Base-by-base conservation (phyloP, 2,329 filamentous ascomycete species). In the Colletotrichum sp. region DNA sequence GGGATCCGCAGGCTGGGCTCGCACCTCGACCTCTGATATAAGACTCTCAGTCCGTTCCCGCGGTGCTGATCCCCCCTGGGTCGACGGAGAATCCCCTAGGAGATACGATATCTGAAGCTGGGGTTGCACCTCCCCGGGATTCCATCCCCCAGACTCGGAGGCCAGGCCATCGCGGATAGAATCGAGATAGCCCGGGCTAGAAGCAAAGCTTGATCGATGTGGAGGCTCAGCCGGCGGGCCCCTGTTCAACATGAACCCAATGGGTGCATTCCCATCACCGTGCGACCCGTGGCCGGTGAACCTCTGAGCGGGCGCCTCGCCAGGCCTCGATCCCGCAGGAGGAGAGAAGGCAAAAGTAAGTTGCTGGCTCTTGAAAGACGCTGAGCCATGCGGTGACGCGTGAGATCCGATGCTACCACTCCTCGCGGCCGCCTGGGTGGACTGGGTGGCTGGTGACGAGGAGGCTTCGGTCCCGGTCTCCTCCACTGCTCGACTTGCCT, bases 41-140 rank as follows among this genome's bases (percentile, higher is more conserved):
- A 74, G 44, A 27, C 71, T 61, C 7, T 44, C 57, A 8, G 66
- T n/a, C 16, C 39, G 22, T 6, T 73, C 65, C 9, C 34, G 66
- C 19, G 55, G 44, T 6, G 44, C 25, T 7, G 71, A 64, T 5
- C 71, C 71, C 6, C 44, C 57, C 7, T 74, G 71, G 0, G 71
- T 74, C 6, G 66, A 70, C 5, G 71, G 66, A 6, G 71, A 74
- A 15, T 74, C 71, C 2, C 71, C 71, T 2, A 74, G 7, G 8
- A 74, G 71, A 55, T 74, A 74, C 8, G 71, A 70, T 19, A 74
- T 74, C 32, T 74, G 71, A 9, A 74, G 71, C 39, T 74, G 71
- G 2, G 71, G 71, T 8, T 74, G 71, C 2, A 74, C 71, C 44
- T 74, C 71, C 0, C 55, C 66, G 1, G 44, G 16, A 34, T 34